A percentile compares a stretch with the other conserved stretches of the same genome.
Evolutionary conservation across 352 stramenopile genomes (phyloP).

Genomic region (Globisporangium camurandrum): DNA sequence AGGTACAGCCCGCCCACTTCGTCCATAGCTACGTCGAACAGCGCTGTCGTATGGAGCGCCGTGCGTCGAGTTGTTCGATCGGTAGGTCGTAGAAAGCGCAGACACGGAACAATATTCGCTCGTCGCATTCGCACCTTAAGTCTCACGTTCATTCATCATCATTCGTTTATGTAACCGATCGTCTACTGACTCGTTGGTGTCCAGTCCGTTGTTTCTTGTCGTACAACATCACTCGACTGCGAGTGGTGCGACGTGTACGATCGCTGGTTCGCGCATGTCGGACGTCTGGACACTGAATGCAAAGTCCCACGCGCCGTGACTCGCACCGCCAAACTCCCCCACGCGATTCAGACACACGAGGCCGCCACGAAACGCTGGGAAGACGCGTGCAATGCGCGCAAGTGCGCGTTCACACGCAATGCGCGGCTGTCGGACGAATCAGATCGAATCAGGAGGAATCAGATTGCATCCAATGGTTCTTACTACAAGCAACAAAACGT

Average conservation of each 20-base stretch:
- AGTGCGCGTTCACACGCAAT: conserved; percentile 51
- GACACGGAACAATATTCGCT: too few relatives aligned
- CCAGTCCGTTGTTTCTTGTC: too few relatives aligned
- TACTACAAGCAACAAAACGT: too few relatives aligned
- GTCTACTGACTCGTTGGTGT: too few relatives aligned
- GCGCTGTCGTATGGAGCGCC: too few relatives aligned
- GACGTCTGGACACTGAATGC: conserved; percentile 56
- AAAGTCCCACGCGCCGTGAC: conserved; percentile 72
- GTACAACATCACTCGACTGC: conserved; percentile 14
- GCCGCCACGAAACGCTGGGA: conserved; percentile 60
- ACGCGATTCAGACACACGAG: conserved; percentile 74
- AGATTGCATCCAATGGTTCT: neutral
- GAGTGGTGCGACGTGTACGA: conserved; percentile 46
- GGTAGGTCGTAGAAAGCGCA: too few relatives aligned
- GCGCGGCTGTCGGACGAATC: conserved; percentile 45
- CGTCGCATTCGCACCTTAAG: neutral
- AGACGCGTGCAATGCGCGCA: conserved; percentile 37
- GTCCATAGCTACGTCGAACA: too few relatives aligned
- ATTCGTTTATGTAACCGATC: too few relatives aligned
- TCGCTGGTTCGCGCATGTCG: conserved; percentile 39
- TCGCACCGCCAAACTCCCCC: conserved; percentile 67
- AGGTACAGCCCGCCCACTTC: too few relatives aligned
- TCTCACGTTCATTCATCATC: neutral
- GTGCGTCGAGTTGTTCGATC: too few relatives aligned
- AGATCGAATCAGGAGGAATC: too few relatives aligned